Conservation (phyloP, 768 basidiomycete species). For the Trametes cingulata region DNA sequence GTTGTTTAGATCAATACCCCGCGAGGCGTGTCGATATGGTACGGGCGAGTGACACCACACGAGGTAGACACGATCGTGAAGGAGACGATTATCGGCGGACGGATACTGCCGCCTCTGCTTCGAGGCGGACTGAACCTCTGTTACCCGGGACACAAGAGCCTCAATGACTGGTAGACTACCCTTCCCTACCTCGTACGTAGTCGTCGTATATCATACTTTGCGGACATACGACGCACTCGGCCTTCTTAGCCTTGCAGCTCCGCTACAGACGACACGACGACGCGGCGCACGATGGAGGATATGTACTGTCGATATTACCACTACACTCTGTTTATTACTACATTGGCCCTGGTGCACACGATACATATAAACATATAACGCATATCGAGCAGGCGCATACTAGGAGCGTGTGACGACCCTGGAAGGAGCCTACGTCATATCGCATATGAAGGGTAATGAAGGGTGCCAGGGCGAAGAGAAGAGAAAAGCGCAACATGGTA, state of each 20-base stretch:
- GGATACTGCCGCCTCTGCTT: constrained; percentile 81
- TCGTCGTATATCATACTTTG: too few relatives aligned
- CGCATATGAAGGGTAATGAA: not conserved
- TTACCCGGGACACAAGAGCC: constrained; percentile 61
- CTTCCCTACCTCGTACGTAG: not conserved
- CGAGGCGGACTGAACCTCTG: constrained; percentile 84
- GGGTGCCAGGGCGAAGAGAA: not conserved
- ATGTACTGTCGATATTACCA: not conserved
- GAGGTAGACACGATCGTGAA: constrained; percentile 84
- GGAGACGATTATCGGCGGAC: constrained; percentile 84
- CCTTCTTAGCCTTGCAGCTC: too few relatives aligned
- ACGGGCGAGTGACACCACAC: constrained; percentile 90
- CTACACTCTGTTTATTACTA: constrained; percentile 16
- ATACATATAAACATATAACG: not conserved
- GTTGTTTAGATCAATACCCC: constrained; percentile 77
- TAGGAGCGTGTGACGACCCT: not conserved
- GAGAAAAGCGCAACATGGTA: not conserved
- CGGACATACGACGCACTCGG: too few relatives aligned
- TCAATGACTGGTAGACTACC: constrained; percentile 67
- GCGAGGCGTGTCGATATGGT: constrained; percentile 85
- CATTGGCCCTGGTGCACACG: constrained; percentile 10
- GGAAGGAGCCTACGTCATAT: constrained; percentile 7
- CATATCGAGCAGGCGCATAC: not conserved
- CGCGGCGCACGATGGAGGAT: not conserved
- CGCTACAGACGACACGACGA: too few relatives aligned